Percentiles rank a stretch among this genome's conserved stretches.
Evolutionary conservation across 176 grass and related monocot species (phyloP).

Genomic region (Carex littledalei): DNA sequence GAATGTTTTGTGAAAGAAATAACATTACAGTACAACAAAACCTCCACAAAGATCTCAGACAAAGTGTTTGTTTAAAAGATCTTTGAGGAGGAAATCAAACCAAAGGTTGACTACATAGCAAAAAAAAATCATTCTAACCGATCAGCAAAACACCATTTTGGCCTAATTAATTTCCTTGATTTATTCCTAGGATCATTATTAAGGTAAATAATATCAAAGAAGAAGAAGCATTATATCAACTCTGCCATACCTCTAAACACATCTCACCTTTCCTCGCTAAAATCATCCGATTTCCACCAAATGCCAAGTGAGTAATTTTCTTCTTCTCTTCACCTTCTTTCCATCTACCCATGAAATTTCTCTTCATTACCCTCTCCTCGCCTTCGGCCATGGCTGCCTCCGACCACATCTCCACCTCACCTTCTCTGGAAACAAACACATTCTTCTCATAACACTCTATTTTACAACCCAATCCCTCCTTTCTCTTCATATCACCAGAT

Average conservation of each 20-base stretch:
- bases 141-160: not conserved
- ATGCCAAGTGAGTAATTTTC: conserved; percentile 59
- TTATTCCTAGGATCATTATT: not conserved
- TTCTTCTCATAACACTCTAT: conserved; percentile 57
- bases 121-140: not conserved
- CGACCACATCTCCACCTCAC: conserved; percentile 72
- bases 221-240: conserved; percentile 4
- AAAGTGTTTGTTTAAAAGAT: not conserved
- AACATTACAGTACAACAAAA: conserved; percentile 7
- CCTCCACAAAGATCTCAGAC: not conserved
- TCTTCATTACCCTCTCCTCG: conserved; percentile 63
- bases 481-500: conserved; percentile 29
- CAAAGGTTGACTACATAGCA: not conserved
- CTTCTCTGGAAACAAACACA: conserved; percentile 42
- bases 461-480: conserved; percentile 56
- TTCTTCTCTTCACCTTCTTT: conserved; percentile 27
- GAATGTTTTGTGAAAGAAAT: not conserved
- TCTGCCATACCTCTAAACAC: conserved; percentile 80
- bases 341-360: conserved; percentile 52
- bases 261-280: conserved; percentile 44
- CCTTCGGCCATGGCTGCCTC: conserved; percentile 39
- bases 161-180: not conserved
- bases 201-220: not conserved
- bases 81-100: not conserved
- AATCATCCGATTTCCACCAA: conserved; percentile 83